A percentile compares a stretch with the other conserved stretches of the same genome.
Conservation (phyloP, 768 basidiomycete genomes). For the Tylopilus vinaceipallidus region DNA sequence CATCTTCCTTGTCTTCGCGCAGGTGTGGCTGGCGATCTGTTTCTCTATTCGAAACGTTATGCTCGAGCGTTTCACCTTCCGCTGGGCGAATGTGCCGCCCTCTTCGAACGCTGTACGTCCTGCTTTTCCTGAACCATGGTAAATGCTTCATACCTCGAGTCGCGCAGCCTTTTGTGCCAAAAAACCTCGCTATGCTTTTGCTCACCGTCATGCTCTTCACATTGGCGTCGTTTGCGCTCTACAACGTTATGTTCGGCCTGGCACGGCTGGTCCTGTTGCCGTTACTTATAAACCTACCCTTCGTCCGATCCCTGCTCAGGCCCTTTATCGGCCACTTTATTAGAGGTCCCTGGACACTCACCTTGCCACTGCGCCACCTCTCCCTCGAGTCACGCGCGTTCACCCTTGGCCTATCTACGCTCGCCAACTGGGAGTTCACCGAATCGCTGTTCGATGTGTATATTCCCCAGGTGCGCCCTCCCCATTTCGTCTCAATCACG, state of each 20-base stretch:
- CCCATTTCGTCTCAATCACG: not conserved
- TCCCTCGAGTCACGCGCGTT: slow-evolving; percentile 47
- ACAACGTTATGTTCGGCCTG: slow-evolving; percentile 46
- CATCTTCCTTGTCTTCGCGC: slow-evolving; percentile 56
- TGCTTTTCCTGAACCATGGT: not conserved
- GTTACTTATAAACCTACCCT: slow-evolving; percentile 51
- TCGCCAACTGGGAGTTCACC: slow-evolving; percentile 61
- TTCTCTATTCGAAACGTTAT: slow-evolving; percentile 60
- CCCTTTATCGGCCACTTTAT: slow-evolving; percentile 68
- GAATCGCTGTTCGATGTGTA: slow-evolving; percentile 59
- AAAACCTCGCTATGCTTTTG: slow-evolving; percentile 23
- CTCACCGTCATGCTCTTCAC: slow-evolving; percentile 43
- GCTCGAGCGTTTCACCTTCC: slow-evolving; percentile 56
- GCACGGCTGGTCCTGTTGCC: slow-evolving; percentile 50
- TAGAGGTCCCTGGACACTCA: slow-evolving; percentile 51
- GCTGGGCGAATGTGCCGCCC: slow-evolving; percentile 34
- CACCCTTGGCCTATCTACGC: slow-evolving; percentile 49
- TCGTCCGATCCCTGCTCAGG: slow-evolving; percentile 47
- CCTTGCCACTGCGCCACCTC: slow-evolving; percentile 47
- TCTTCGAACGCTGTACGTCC: slow-evolving; percentile 20
- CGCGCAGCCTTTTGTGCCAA: slow-evolving; percentile 19
- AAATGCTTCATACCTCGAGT: not conserved
- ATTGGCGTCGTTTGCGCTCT: slow-evolving; percentile 35
- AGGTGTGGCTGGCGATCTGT: slow-evolving; percentile 43
- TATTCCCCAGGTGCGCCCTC: slow-evolving; percentile 48